A percentile compares a stretch with the other conserved stretches of the same genome.
These are phyloP conservation scores for Pleurotus sapidus DNA, from an alignment of 768 basidiomycete species.

Conservation along the genomic window DNA sequence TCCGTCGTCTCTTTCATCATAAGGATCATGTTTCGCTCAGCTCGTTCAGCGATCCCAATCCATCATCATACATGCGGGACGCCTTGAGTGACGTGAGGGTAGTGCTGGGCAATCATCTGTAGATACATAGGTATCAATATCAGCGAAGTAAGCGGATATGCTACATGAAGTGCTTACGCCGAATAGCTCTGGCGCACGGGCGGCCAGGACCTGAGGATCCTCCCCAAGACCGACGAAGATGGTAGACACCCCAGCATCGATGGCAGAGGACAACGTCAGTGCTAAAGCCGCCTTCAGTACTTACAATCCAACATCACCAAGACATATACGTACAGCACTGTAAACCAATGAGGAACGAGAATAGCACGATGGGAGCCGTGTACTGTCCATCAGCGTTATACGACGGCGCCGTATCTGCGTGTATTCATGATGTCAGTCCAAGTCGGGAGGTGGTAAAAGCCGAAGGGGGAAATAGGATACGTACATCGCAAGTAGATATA, in stretches of 20 bases:
- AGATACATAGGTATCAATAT: not conserved
- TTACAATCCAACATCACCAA: too few relatives aligned
- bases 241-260: constrained; percentile 86
- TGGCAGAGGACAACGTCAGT: constrained; percentile 65
- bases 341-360: constrained; percentile 78
- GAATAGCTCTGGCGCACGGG: constrained; percentile 72
- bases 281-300: too few relatives aligned
- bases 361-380: constrained; percentile 73
- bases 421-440: constrained; percentile 33
- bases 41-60: not conserved
- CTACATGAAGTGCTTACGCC: constrained; percentile 33
- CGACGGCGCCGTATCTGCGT: constrained; percentile 51
- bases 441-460: too few relatives aligned
- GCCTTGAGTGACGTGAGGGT: constrained; percentile 68
- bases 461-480: not conserved
- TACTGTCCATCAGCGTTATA: constrained; percentile 77
- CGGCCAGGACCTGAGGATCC: constrained; percentile 74
- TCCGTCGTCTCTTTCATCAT: not conserved
- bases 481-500: not conserved
- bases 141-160: not conserved
- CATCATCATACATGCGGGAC: constrained; percentile 34
- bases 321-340: constrained; percentile 67
- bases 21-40: too few relatives aligned
- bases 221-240: constrained; percentile 87
- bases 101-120: constrained; percentile 63